Evolutionary conservation across 805 yeast species (phyloP), one percentile per base, ranked within the genome.

Genomic region (Saccharomycopsis malanga): DNA sequence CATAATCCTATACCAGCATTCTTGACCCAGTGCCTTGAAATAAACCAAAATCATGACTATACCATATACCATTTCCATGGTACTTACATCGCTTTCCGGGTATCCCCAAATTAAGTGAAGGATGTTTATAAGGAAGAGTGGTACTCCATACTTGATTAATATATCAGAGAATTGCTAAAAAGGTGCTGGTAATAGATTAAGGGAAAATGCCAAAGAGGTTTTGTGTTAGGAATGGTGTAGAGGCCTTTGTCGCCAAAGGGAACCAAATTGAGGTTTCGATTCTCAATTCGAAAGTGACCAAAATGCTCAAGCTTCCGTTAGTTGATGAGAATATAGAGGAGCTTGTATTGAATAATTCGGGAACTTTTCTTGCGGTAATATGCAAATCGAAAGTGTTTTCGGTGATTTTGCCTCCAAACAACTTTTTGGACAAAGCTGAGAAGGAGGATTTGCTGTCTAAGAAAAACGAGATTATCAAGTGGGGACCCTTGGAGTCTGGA

Each of bases 311-410:
- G 14, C 45, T 52, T 12, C 52, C 55, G 14, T 23, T 24, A 3
- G 39, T 61, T 24, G 61, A 61, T 10, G 65, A 64, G 48, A 58
- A 58, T 17, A 67, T 73, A 24, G 49, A 54, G 3, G 61, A 62
- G 0, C 42, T 76, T 18, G 55, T 56, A 18, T 48, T 72, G 45
- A 76, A 76, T 56, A 47, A 56, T 3, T 57, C 67, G 32, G 77
- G 73, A 3, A 63, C 69, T 0, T 58, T 70, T 4, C 49, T 77
- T 42, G 78, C 76, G 2, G 55, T 67, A 2, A 58, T 66, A n/a
- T 70, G 73, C 4, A 58, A 55, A 1, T 7, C 44, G 4, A 55
- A 58, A 12, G 46, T 73, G 4, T 53, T 56, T 4, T 63, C 70
- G 3, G 54, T 59, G 7, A 44, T 58, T 4, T 53, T 70, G 20